Evolutionary conservation across 2,329 filamentous ascomycete species (phyloP), one percentile per base, ranked within the genome.

Genomic region (Zymoseptoria pseudotritici): DNA sequence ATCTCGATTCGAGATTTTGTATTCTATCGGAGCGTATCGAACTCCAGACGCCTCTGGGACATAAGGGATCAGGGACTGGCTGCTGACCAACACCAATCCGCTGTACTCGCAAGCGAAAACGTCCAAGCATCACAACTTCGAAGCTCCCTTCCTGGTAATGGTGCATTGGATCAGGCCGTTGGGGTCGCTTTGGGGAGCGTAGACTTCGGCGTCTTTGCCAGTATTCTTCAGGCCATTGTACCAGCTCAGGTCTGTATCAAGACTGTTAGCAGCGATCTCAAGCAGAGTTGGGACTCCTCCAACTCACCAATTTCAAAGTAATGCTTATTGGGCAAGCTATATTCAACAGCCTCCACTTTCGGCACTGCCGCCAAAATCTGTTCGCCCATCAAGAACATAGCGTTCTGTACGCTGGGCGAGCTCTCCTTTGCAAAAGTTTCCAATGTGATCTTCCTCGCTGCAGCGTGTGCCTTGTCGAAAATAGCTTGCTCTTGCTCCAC

Each of bases 331-430:
- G 94, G 94, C 70, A 99, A 81, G 8, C 87, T 82, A 74, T 97
- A 97, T 69, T 88, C 84, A 50, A 94, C 90, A 21, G 82, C 80
- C 52, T 87, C 83, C 21, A 91, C 83, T 64, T 86, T 80, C 13
- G 91, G 88, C 22, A 86, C 89, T 21, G 81, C 84, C 8, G 83
- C 87, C 57, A 99, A 80, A 67, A 99, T 96, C 74, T 87, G 80
- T 75, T 93, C 88, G 69, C 84, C 86, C 93, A 99, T 99, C 81
- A 97, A 95, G 81, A 97, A 99, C 94, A 99, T 97, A 62, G 93
- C 97, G 69, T 87, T 87, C 79, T 99, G 94, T 22, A 99, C 94
- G 69, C 90, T 96, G 53, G 94, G 90, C 70, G 90, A 96, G 72
- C 91, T 82, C 71, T 99, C 92, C 71, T 87, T 84, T 50, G 94